Percentiles rank a stretch among this genome's conserved stretches.
Evolutionary conservation across 1,139 yeast genomes (phyloP).

Genomic region (Barnettozyma hawaiiensis): DNA sequence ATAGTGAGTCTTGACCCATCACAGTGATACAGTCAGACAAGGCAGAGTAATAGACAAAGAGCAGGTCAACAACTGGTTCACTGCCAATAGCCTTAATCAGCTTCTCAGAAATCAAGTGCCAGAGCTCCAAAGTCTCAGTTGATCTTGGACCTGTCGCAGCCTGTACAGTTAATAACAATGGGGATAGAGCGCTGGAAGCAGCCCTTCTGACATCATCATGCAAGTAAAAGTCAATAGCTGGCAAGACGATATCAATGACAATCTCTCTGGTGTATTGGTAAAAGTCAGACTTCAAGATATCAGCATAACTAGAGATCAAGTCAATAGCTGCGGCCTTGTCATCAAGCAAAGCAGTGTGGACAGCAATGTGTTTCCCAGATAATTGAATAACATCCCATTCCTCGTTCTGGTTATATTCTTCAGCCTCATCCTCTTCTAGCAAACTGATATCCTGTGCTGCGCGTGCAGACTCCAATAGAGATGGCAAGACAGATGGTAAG

Average conservation of each 20-base stretch:
- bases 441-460: constrained; percentile 86
- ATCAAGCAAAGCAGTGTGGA: constrained; percentile 86
- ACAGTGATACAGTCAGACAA: constrained; percentile 62
- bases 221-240: constrained; percentile 83
- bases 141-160: constrained; percentile 53
- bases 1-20: constrained; percentile 58
- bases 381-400: constrained; percentile 94
- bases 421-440: constrained; percentile 84
- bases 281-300: constrained; percentile 76
- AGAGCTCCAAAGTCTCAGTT: constrained; percentile 55
- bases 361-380: constrained; percentile 90
- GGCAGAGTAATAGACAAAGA: constrained; percentile 72
- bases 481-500: constrained; percentile 84
- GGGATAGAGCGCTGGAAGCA: constrained; percentile 80
- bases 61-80: constrained; percentile 82
- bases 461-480: constrained; percentile 76
- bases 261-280: constrained; percentile 79
- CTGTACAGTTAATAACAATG: constrained; percentile 64
- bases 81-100: constrained; percentile 60
- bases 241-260: constrained; percentile 72
- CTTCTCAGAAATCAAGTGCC: constrained; percentile 69
- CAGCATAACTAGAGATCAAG: constrained; percentile 79
- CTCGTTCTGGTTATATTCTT: constrained; percentile 74
- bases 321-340: constrained; percentile 93
- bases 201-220: constrained; percentile 94